Percentiles rank a stretch among this genome's conserved stretches.
phyloP scores from a whole-genome alignment of 768 basidiomycete genomes.

The Amanita phalloides region DNA sequence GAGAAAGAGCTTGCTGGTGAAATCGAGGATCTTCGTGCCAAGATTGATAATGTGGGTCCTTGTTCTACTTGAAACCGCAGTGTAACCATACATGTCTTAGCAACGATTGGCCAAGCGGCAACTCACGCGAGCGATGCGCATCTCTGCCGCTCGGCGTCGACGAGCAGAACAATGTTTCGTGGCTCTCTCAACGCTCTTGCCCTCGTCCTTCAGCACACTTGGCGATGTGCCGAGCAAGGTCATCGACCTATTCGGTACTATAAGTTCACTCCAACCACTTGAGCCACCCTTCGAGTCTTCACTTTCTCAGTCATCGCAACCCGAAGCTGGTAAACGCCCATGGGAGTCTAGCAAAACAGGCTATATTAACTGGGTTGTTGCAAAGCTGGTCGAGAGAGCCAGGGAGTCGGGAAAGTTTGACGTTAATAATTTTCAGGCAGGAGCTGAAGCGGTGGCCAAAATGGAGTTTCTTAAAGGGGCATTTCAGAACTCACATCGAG shows the following conservation, averaged over 20 bases:
- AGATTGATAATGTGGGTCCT: slow-evolving; percentile 57
- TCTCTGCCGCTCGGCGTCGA: slow-evolving; percentile 32
- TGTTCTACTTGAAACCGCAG: slow-evolving; percentile 2
- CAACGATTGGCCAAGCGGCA: slow-evolving; percentile 55
- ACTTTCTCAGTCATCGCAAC: slow-evolving; percentile 31
- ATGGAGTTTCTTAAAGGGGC: slow-evolving; percentile 1
- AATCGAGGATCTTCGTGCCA: slow-evolving; percentile 53
- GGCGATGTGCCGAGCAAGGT: slow-evolving; percentile 28
- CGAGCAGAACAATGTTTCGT: slow-evolving; percentile 34
- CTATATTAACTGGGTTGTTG: slow-evolving; percentile 70
- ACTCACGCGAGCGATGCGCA: slow-evolving; percentile 40
- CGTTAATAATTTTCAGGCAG: slow-evolving; percentile 4
- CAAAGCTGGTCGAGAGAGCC: slow-evolving; percentile 33
- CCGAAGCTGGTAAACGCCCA: slow-evolving; percentile 57
- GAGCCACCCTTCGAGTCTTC: slow-evolving; percentile 26
- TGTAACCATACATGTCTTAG: slow-evolving; percentile 21
- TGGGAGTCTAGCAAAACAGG: slow-evolving; percentile 74
- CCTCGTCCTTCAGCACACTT: slow-evolving; percentile 21
- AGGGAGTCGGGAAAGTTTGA: slow-evolving; percentile 11
- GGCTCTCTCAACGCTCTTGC: slow-evolving; percentile 30
- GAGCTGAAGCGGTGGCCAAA: not conserved
- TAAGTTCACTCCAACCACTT: slow-evolving; percentile 39
- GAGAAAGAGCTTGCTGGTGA: slow-evolving; percentile 56
- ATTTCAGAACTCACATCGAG: not conserved
- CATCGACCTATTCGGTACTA: slow-evolving; percentile 31